Conservation (phyloP, 257 asterid genomes). For the Ballota nigra region DNA sequence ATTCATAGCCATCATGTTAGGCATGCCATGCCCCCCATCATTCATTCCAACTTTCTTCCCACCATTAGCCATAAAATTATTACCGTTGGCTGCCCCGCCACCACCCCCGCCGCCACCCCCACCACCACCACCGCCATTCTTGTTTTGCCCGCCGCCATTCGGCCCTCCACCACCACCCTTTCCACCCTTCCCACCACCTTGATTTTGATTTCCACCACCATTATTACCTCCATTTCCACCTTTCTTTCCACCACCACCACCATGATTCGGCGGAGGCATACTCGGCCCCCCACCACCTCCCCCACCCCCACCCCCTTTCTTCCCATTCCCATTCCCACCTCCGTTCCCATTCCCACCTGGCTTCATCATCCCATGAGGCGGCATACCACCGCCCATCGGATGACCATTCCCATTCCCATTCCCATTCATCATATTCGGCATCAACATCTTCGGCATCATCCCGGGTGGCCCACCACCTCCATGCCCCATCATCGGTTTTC, state of each 20-base stretch:
- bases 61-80: slow-evolving; percentile 52
- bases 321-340: slow-evolving; percentile 18
- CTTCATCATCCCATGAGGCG: slow-evolving; percentile 43
- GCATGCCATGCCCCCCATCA: slow-evolving; percentile 82
- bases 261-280: slow-evolving; percentile 30
- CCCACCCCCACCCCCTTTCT: slow-evolving; percentile 36
- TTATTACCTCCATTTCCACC: slow-evolving; percentile 32
- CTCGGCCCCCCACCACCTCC: slow-evolving; percentile 28
- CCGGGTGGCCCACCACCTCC: slow-evolving; percentile 31
- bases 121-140: slow-evolving; percentile 26
- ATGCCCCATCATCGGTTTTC: slow-evolving; percentile 49
- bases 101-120: slow-evolving; percentile 43
- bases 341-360: slow-evolving; percentile 29
- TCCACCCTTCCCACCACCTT: slow-evolving; percentile 48
- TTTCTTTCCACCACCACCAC: slow-evolving; percentile 43
- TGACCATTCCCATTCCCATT: slow-evolving; percentile 36
- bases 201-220: slow-evolving; percentile 45
- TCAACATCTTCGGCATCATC: slow-evolving; percentile 54
- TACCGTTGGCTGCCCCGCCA: slow-evolving; percentile 35
- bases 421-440: slow-evolving; percentile 50
- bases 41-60: slow-evolving; percentile 60
- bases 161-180: slow-evolving; percentile 26
- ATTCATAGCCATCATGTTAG: slow-evolving; percentile 81
- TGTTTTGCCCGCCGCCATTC: slow-evolving; percentile 46
- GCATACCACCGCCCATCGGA: neutral